Base-by-base conservation (phyloP, 768 basidiomycete species). In the Boletus rex-veris region DNA sequence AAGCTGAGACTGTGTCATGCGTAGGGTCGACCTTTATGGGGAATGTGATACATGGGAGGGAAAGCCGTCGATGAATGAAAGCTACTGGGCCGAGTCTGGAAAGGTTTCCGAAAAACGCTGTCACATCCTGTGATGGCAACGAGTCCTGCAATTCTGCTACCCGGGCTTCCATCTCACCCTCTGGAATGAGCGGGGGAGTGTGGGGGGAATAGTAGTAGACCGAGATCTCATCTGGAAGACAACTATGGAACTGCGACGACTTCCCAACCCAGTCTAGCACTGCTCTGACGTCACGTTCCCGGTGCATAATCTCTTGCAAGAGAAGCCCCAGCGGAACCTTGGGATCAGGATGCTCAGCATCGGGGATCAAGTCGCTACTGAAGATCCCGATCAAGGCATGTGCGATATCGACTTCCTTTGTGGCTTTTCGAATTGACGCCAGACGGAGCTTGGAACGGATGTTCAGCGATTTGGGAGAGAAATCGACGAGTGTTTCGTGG, bases 211-310 rank as follows among this genome's bases (percentile, higher is more conserved):
- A 0, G 10, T 30, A 2, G 37, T 58, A 58, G 18, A 14, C 46
- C 2, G 50, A 48, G 37, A 58, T 52, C 1, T 47, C 38, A 10
- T 56, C 52, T 15, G 58, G 58, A 14, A 59, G 41, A 19, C 57
- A 58, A 19, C 57, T 60, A 18, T 60, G 46, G 37, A 58, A 60
- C 36, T 40, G 8, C 10, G 59, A 60, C 3, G 51, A 31, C 43
- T 19, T 19, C 41, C 59, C 59, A 14, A 37, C 30, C 58, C 59
- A 60, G 38, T 60, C 59, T 0, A 58, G 41, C 37, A 57, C 51
- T 9, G 57, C 48, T 28, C 30, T 51, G 37, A 30, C 10, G 12
- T 58, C 53, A 15, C 46, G 31, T 31, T 52, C 31, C 19, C 45
- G 58, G 15, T 47, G 16, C n/a, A 52, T 38, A n/a, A 57, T 42